Base-by-base conservation (phyloP, 2,329 filamentous ascomycete species). In the Trichoderma polysporum region DNA sequence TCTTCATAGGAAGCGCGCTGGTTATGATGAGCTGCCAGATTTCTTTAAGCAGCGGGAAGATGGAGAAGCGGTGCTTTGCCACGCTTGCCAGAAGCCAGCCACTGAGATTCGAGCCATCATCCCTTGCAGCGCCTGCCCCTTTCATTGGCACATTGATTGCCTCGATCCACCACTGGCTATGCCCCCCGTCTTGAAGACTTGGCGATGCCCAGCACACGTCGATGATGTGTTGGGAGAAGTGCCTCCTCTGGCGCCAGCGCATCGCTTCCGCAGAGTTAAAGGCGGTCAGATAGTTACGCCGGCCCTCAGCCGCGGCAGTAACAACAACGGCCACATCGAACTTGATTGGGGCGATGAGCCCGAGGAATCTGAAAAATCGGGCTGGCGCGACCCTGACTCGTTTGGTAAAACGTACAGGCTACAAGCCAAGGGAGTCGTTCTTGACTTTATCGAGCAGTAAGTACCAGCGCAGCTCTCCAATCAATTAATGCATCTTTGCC, bases 121-220 rank as follows among this genome's bases (percentile, higher is more conserved):
- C 71, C 88, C 91, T 53, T 99, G 94, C 81, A 93, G 93, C 77
- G 87, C 86, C 73, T 99, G 94, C 79, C 84, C 87, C 13, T 85
- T 92, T 37, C 86, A 90, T 74, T 99, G 94, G 91, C 95, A 99
- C 80, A 83, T 97, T 60, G 94, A 98, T 78, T 99, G 95, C 79
- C 82, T 97, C 17, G 90, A 96, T 75, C 92, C 93, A 31, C 94
- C 94, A 37, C 81, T 94, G 74, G 88, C 93, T 37, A 88, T 91
- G 65, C 91, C 93, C 45, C 94, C 94, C 12, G 85, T 88, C 59
- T 83, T 90, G 60, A 88, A 90, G 73, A 90, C 89, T 65, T 99
- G 93, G 92, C 90, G 89, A 78, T 99, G 95, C 75, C 94, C 94
- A 58, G 88, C 91, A 70, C 95, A 99, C 76, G 84, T 91, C 49